Evolutionary conservation across 108 stramenopile genomes (phyloP), one percentile per base, ranked within the genome.

Genomic region (Cyclotella choctawhatcheeana): DNA sequence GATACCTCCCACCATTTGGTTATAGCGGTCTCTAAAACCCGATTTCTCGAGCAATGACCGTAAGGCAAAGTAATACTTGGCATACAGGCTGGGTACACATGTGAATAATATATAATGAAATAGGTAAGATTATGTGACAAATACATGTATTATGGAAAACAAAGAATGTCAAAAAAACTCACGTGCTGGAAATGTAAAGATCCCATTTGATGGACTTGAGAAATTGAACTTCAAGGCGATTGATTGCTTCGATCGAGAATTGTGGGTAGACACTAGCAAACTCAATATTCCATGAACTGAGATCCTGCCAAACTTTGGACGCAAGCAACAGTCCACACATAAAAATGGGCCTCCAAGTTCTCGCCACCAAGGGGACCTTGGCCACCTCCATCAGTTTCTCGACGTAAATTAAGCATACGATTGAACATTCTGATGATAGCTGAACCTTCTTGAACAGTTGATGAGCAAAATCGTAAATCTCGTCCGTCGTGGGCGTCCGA

Each of bases 271-370:
- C 95, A 53, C 81, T 89, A 5, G 97, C 81, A 80, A 99, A 97
- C 67, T 99, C 99, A 66, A 96, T 94, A 74, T 99, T 99, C 99
- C 98, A 99, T 10, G 89, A 88, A 51, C 88, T 88, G 60, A 97
- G 87, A 77, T 99, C 99, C 77, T 99, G 98, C 99, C 99, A 99
- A 8, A 99, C 98, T 81, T 99, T 99, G 58, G 93, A 95, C 18
- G 99, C 98, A 45, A 99, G 89, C 29, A 99, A 89, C 59, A 99
- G 73, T 14, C 96, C 97, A 70, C 91, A 91, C 89, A 99, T 84
- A 62, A 99, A 90, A 59, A 98, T 93, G 24, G 99, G 97, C 69
- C 94, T 85, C 99, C 99, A 99, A 3, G 93, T 99, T 16, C 79
- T 70, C 0, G 95, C 81, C 66, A 98, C 60, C 17, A 99, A 79